Evolutionary conservation across 345 rosid genomes (phyloP).

Genomic region (Rhodomyrtus tomentosa): DNA sequence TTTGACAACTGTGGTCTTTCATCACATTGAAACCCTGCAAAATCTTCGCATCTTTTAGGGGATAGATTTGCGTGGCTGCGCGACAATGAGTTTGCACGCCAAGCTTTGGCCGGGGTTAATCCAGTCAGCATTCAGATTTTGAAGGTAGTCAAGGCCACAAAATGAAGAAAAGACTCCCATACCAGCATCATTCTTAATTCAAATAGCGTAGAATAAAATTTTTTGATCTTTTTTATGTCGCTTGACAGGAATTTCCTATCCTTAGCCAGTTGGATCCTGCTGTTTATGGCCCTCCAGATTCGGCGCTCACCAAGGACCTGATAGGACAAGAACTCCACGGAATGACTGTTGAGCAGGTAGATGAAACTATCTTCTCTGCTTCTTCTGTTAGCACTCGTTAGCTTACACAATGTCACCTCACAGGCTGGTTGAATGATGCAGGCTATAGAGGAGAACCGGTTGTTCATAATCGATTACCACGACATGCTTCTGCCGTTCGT

Average conservation of each 20-base stretch:
- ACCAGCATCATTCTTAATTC: neutral
- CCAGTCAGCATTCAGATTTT: slow-evolving; percentile 74
- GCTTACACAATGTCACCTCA: neutral
- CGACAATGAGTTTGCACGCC: slow-evolving; percentile 90
- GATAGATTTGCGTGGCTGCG: slow-evolving; percentile 94
- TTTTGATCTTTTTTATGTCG: neutral
- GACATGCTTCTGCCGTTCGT: slow-evolving; percentile 81
- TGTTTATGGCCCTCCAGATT: slow-evolving; percentile 74
- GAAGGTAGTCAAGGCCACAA: slow-evolving; percentile 22
- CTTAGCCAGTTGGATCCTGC: slow-evolving; percentile 73
- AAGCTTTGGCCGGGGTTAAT: slow-evolving; percentile 84
- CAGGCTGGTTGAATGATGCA: slow-evolving; percentile 12
- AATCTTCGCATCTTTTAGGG: slow-evolving; percentile 23
- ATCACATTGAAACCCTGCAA: neutral
- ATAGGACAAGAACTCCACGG: slow-evolving; percentile 66
- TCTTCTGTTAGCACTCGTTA: neutral
- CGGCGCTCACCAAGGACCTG: slow-evolving; percentile 61
- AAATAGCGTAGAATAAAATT: neutral
- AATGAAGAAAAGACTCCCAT: neutral
- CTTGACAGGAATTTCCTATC: slow-evolving; percentile 71
- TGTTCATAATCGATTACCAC: slow-evolving; percentile 77
- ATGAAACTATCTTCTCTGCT: neutral
- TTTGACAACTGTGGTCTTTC: neutral
- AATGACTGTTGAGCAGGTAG: slow-evolving; percentile 62
- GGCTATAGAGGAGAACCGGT: slow-evolving; percentile 78